phyloP scores from a whole-genome alignment of 176 grass and related monocot species.

The Oropetium thomaeum region DNA sequence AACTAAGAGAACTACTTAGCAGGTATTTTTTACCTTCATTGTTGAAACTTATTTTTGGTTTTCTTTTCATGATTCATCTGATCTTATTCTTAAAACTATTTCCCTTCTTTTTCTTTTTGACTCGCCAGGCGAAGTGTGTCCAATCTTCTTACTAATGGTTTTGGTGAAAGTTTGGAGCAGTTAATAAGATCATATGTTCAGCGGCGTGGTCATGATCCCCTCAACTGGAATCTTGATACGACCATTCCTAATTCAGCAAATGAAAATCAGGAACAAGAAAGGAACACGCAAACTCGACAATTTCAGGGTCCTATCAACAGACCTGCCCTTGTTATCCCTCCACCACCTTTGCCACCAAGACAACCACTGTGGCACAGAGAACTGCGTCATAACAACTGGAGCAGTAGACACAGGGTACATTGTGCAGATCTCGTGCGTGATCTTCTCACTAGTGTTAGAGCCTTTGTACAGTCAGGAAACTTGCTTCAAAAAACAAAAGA shows the following conservation, averaged over 20 bases:
- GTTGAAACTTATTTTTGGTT: not conserved
- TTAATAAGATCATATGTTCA: slow-evolving; percentile 94
- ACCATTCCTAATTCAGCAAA: slow-evolving; percentile 50
- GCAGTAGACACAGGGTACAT: slow-evolving; percentile 55
- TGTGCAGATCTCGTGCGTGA: slow-evolving; percentile 47
- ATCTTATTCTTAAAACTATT: slow-evolving; percentile 20
- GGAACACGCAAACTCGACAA: slow-evolving; percentile 53
- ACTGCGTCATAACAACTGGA: slow-evolving; percentile 65
- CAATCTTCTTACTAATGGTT: slow-evolving; percentile 95
- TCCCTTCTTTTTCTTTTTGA: slow-evolving; percentile 17
- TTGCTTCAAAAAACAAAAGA: not conserved
- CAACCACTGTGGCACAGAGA: slow-evolving; percentile 73
- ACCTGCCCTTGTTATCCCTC: slow-evolving; percentile 59
- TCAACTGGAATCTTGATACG: slow-evolving; percentile 67
- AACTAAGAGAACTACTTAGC: slow-evolving; percentile 94
- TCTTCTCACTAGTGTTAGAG: slow-evolving; percentile 16
- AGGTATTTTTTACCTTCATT: slow-evolving; percentile 51
- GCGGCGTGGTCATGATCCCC: slow-evolving; percentile 54
- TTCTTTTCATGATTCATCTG: slow-evolving; percentile 8
- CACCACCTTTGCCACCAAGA: slow-evolving; percentile 77
- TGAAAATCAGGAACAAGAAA: slow-evolving; percentile 62
- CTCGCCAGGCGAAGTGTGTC: slow-evolving; percentile 86
- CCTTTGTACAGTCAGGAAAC: slow-evolving; percentile 7
- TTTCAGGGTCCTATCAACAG: slow-evolving; percentile 43
- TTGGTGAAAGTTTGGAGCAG: slow-evolving; percentile 91